Evolutionary conservation across 768 basidiomycete genomes (phyloP), one percentile per base, ranked within the genome.

Genomic region (Trametes maxima): DNA sequence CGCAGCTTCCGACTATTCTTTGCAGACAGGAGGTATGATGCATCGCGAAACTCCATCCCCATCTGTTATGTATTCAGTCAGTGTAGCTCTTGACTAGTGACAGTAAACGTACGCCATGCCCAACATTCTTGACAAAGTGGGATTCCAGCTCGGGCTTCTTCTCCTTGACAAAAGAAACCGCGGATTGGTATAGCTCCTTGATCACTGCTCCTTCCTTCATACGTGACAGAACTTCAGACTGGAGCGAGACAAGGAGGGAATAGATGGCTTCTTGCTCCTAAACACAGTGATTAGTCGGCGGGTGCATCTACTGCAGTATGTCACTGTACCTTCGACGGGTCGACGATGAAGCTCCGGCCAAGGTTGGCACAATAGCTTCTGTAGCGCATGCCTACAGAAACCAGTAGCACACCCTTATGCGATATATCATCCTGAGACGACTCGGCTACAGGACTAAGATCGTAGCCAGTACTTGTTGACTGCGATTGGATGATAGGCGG

Each of bases 401-500:
- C 86, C 6, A 98, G 78, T 59, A 98, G 85, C 42, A 98, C 92
- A 19, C 95, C 95, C 68, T 90, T 88, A 76, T 91, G 85, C 50
- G 91, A 87, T 65, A 98, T 89, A 60, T 82, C 81, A 68, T 96
- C 91, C 25, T 84, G 78, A 21, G 92, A 88, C 6, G 95, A 94
- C 72, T 94, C 88, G 0, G 93, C 94, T 1, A 89, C 90, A 42
- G 89, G 88, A 60, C 88, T 86, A 49, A 98, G 79, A 72, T 98
- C 96, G 72, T 96, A 98, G 7, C 92, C 91, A 11, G 83, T 80
- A 61, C 81, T 84, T 37, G 89, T 89, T 8, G 92, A 90, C 43
- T 89, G 89, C 6, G 95, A 98, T 67, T 98, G 96, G 70, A 98
- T 92, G 72, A 98, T 95, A 2, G 96, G 95, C 2, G 92, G 85